Evolutionary conservation across 1,284 basidiomycete species (phyloP), one percentile per base, ranked within the genome.

Genomic region (Pseudozyma sp.): DNA sequence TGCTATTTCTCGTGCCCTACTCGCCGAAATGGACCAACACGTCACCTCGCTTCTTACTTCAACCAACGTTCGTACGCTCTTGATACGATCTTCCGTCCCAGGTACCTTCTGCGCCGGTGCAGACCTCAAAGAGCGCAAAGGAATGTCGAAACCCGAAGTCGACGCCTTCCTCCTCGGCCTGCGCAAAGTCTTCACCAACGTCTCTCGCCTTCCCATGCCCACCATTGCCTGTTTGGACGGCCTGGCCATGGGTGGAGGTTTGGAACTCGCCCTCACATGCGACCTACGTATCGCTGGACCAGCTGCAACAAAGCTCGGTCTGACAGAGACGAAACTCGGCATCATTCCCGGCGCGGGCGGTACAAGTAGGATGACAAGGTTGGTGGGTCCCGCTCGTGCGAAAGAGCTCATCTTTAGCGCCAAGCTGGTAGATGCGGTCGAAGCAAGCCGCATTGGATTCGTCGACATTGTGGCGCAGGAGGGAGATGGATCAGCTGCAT

Each of bases 161-260:
- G 87, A 90, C 74, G 89, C 89, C 74, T 97, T 97, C 86, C 90
- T 97, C 54, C 86, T 89, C 57, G 90, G 92, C 76, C 88, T 97
- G 34, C 90, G 95, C 38, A 86, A 87, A 39, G 89, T 92, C 12
- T 86, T 97, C 34, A 88, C 89, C 40, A 89, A 90, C 76, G 88
- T 97, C 13, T 93, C 95, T 85, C 88, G 88, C 43, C 87, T 97
- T 21, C 91, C 92, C 14, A 89, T 95, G 86, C 95, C 95, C 1
- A 95, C 93, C 9, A 92, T 97, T 59, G 93, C 93, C 14, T 93
- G 94, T 6, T 92, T 97, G 54, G 95, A 97, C 81, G 95, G 95
- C 0, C 92, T 93, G 35, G 94, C 95, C 1, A 88, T 97, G 8
- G 95, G 95, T 10, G 95, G 95, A 25, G 95, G 95, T 2, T 88